Base-by-base conservation (phyloP, 2,329 filamentous ascomycete genomes). In the Rachicladosporium sp. region DNA sequence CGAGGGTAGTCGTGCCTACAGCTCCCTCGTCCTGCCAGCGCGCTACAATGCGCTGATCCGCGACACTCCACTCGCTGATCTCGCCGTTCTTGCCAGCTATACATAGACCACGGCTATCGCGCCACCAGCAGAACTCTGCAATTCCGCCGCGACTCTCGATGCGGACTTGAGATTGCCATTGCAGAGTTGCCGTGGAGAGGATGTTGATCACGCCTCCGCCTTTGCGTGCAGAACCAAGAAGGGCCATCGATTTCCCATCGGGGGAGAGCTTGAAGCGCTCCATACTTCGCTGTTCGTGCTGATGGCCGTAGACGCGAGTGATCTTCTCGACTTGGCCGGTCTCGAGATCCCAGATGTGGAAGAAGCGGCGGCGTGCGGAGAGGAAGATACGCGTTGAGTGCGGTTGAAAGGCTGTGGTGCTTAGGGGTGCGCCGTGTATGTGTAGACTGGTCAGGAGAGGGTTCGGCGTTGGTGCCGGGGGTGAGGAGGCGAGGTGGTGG, bases 41-140 rank as follows among this genome's bases (percentile, higher is more conserved):
- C 3, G 78, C 84, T 1, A 94, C 56, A 38, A 93, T 82, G 8
- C 78, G 73, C 42, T 72, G 73, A 15, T 74, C 65, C 13, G 69
- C 67, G 43, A 93, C 68, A 55, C 78, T 81, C 74, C 85, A 98
- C 66, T 98, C 91, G 38, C 84, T 87, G 5, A 96, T 74, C 55
- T 93, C 84, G 15, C 91, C 91, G 49, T 83, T 86, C 60, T 82
- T 88, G 44, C 85, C 87, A 1, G 83, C 76, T 32, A 94, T 82
- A 1, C 78, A 81, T 52, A 98, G 68, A 4, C 88, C 89, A 31
- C 80, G 74, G 29, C 88, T 83, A 45, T 85, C 78, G 38, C 76
- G 73, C 88, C 88, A 95, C 91, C 91, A 98, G 1, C 76, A 78
- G 54, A 95, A 93, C 59, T 95, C 89, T 1, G 85, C 82, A 35